A percentile compares a stretch with the other conserved stretches of the same genome.
Conservation (phyloP, 148 eudicot genomes). For the Fagopyrum tataricum region DNA sequence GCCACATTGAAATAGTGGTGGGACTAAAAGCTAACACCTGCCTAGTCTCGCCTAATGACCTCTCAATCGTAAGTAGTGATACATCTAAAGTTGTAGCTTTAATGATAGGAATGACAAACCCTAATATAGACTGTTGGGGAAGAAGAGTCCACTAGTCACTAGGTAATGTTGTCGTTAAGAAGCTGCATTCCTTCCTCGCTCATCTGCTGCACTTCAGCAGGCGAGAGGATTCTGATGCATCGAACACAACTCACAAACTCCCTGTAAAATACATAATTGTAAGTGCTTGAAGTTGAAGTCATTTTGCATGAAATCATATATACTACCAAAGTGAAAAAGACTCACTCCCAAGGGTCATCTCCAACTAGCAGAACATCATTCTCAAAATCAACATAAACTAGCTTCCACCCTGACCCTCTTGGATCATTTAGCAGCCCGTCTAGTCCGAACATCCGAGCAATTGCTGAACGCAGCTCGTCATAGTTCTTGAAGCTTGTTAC, state of each 20-base stretch:
- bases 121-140: not conserved
- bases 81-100: not conserved
- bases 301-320: not conserved
- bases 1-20: not conserved
- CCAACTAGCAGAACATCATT: conserved; percentile 91
- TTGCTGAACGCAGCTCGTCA: conserved; percentile 64
- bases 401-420: conserved; percentile 72
- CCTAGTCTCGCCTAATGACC: not conserved
- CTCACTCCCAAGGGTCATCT: conserved; percentile 99
- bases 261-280: not conserved
- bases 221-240: conserved; percentile 11
- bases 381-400: conserved; percentile 93
- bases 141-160: conserved; percentile 18
- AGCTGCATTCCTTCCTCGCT: conserved; percentile 96
- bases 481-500: conserved; percentile 79
- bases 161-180: conserved; percentile 42
- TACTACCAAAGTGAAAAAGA: not conserved
- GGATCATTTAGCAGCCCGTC: conserved; percentile 70
- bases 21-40: not conserved
- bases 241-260: conserved; percentile 15
- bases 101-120: not conserved
- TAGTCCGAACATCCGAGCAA: conserved; percentile 91
- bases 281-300: not conserved
- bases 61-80: not conserved
- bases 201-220: conserved; percentile 35